Evolutionary conservation across 2,329 filamentous ascomycete species (phyloP).

Genomic region (Fusarium cyanostomum): DNA sequence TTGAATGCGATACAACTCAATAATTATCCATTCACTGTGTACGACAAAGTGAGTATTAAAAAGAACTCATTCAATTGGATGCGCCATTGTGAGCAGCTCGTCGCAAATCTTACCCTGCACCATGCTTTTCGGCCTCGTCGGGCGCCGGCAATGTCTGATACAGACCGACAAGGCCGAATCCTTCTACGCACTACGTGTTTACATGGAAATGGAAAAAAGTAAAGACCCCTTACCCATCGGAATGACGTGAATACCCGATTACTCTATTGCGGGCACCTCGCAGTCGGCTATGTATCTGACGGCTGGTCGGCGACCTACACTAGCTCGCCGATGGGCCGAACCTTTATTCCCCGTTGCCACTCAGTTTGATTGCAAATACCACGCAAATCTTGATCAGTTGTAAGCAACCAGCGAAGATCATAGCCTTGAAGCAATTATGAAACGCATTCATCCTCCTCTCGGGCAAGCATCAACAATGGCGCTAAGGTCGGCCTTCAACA

Average conservation of each 20-base stretch:
- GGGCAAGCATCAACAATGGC: too few species aligned
- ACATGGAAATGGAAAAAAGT: too few species aligned
- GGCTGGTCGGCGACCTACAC: constrained; percentile 10
- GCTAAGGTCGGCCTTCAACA: too few species aligned
- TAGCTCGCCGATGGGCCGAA: constrained; percentile 7
- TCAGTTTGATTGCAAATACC: constrained; percentile 1
- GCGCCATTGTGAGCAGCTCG: too few species aligned
- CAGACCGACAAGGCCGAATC: too few species aligned
- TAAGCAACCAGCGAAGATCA: not conserved
- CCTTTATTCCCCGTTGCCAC: not conserved
- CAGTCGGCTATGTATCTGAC: not conserved
- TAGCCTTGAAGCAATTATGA: not conserved
- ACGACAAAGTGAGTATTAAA: too few species aligned
- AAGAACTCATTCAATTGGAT: too few species aligned
- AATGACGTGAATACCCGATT: not conserved
- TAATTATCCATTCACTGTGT: too few species aligned
- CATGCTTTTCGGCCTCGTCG: not conserved
- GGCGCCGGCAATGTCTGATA: not conserved
- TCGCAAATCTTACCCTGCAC: not conserved
- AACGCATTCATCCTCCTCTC: not conserved
- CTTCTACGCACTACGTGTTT: too few species aligned
- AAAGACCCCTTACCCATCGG: too few species aligned
- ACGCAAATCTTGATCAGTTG: not conserved
- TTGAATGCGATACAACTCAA: too few species aligned
- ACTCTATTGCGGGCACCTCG: not conserved